A percentile compares a stretch with the other conserved stretches of the same genome.
Evolutionary conservation across 805 yeast species (phyloP).

Genomic region (Candida piceae): DNA sequence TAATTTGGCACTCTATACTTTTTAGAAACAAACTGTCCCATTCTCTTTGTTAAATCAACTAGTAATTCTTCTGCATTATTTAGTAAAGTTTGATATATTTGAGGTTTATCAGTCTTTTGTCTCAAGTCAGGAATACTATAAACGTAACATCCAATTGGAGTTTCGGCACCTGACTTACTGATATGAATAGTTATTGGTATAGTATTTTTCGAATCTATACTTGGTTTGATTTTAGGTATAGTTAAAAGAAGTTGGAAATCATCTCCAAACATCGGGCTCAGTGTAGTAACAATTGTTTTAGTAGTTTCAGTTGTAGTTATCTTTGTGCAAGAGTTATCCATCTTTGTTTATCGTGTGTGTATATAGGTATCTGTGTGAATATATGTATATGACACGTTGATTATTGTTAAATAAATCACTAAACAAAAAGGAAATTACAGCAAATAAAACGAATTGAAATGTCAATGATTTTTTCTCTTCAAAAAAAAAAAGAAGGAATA

Average conservation of each 20-base stretch:
- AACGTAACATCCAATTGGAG: slow-evolving; percentile 38
- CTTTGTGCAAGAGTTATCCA: slow-evolving; percentile 2
- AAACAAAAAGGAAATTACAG: too few species aligned
- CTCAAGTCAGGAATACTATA: slow-evolving; percentile 37
- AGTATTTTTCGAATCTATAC: slow-evolving; percentile 8
- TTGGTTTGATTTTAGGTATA: slow-evolving; percentile 17
- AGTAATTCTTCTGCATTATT: slow-evolving; percentile 36
- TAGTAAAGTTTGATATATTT: slow-evolving; percentile 39
- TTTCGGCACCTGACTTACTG: slow-evolving; percentile 28
- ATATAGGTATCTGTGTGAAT: too few species aligned
- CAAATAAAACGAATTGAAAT: too few species aligned
- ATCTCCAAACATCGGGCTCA: slow-evolving; percentile 23
- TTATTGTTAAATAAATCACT: too few species aligned
- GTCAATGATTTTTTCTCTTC: too few species aligned
- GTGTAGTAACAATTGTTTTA: slow-evolving; percentile 14
- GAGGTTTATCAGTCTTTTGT: slow-evolving; percentile 9
- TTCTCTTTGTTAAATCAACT: slow-evolving; percentile 39
- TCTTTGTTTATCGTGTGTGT: too few species aligned
- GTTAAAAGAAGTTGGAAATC: slow-evolving; percentile 22
- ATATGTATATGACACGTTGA: too few species aligned
- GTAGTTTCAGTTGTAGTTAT: slow-evolving; percentile 4
- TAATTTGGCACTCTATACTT: slow-evolving; percentile 40
- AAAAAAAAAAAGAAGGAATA: too few species aligned
- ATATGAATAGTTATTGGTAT: slow-evolving; percentile 35
- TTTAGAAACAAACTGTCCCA: slow-evolving; percentile 37